These are phyloP conservation scores for Asterella californica DNA, from an alignment of 225 moss, liverwort and hornwort genomes.

Conservation along the genomic window DNA sequence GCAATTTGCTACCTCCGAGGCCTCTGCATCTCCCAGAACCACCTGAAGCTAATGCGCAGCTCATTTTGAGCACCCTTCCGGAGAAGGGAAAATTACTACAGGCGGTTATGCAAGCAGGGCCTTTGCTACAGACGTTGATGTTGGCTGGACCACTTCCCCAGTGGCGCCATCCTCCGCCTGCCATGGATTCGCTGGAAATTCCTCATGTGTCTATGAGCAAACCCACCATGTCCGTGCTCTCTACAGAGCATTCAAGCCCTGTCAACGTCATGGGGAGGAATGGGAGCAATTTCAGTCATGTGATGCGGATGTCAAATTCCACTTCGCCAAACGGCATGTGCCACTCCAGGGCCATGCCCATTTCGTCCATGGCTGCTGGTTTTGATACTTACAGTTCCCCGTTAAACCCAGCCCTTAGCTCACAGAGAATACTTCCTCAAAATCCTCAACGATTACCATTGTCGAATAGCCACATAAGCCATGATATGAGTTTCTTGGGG, in stretches of 20 bases:
- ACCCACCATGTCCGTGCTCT: constrained; percentile 23
- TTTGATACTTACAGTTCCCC: not conserved
- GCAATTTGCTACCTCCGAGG: constrained; percentile 51
- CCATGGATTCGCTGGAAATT: constrained; percentile 62
- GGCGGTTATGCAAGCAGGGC: constrained; percentile 77
- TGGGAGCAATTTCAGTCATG: not conserved
- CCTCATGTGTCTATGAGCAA: constrained; percentile 67
- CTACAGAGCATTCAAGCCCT: not conserved
- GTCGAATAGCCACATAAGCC: constrained; percentile 13
- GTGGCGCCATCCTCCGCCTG: constrained; percentile 77
- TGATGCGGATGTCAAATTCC: constrained; percentile 6
- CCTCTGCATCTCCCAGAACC: constrained; percentile 72
- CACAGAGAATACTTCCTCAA: constrained; percentile 8
- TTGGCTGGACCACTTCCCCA: constrained; percentile 65
- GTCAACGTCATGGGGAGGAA: constrained; percentile 2
- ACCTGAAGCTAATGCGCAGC: constrained; percentile 64
- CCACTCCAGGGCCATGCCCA: not conserved
- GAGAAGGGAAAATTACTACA: constrained; percentile 76
- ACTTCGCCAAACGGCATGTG: not conserved
- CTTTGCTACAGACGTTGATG: constrained; percentile 59
- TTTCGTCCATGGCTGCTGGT: not conserved
- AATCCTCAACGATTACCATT: not conserved
- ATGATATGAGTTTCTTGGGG: constrained; percentile 11
- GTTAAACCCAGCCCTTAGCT: not conserved
- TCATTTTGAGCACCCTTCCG: constrained; percentile 63